These are phyloP conservation scores for Lepraria neglecta DNA, from an alignment of 495 filamentous ascomycete genomes.

Conservation along the genomic window DNA sequence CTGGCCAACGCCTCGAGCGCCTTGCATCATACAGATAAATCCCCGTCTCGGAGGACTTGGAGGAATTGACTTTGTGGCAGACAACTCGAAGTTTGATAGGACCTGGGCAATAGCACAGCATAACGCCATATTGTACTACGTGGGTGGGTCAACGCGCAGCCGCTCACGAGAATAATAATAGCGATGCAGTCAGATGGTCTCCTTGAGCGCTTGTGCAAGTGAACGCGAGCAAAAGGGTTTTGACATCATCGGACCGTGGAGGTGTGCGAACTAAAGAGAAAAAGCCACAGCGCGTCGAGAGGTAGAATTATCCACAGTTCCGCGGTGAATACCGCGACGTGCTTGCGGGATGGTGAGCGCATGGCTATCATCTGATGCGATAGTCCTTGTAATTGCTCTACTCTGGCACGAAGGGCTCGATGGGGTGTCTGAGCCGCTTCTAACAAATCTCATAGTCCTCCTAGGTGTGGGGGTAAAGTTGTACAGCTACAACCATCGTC, in stretches of 20 bases:
- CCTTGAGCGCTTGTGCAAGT: not conserved
- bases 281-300: slow-evolving; percentile 8
- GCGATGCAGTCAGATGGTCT: not conserved
- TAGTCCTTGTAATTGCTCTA: not conserved
- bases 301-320: not conserved
- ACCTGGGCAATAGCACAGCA: not conserved
- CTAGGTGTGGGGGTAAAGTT: not conserved
- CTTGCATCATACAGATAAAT: not conserved
- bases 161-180: not conserved
- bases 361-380: slow-evolving; percentile 1
- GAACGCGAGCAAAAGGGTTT: no score
- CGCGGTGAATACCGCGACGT: not conserved
- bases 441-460: not conserved
- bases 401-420: not conserved
- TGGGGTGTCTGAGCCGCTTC: not conserved
- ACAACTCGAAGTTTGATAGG: not conserved
- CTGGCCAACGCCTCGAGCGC: not conserved
- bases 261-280: not conserved
- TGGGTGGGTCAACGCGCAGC: not conserved
- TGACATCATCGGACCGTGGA: no score
- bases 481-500: not conserved
- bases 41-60: not conserved
- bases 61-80: not conserved
- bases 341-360: no score
- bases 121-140: no score